These are phyloP conservation scores for Syncephalis fuscata DNA, from an alignment of 371 early-diverging fungal species.

Conservation along the genomic window DNA sequence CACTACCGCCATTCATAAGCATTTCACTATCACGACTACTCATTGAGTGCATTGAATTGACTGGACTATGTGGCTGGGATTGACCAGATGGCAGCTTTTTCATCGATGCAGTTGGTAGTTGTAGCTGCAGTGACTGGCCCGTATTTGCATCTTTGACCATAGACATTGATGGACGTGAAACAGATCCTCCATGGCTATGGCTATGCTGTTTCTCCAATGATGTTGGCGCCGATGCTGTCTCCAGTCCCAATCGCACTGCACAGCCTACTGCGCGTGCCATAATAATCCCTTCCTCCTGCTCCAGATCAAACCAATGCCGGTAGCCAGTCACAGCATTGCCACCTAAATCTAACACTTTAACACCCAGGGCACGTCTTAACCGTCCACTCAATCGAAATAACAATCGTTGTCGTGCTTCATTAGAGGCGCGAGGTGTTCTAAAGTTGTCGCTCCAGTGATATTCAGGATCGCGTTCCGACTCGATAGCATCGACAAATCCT, in stretches of 20 bases:
- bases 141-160: too few species aligned
- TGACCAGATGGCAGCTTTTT: too few species aligned
- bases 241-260: slow-evolving; percentile 24
- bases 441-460: slow-evolving; percentile 47
- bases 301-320: slow-evolving; percentile 49
- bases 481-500: slow-evolving; percentile 43
- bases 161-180: too few species aligned
- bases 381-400: slow-evolving; percentile 40
- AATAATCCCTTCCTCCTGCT: slow-evolving; percentile 38
- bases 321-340: slow-evolving; percentile 56
- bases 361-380: slow-evolving; percentile 40
- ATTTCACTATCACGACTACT: too few species aligned
- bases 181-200: too few species aligned
- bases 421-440: slow-evolving; percentile 49
- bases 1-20: too few species aligned
- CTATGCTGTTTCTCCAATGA: too few species aligned
- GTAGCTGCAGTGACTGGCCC: too few species aligned
- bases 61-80: too few species aligned
- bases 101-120: too few species aligned
- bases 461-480: slow-evolving; percentile 52
- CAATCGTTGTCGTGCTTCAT: slow-evolving; percentile 44
- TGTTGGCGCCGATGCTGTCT: too few species aligned
- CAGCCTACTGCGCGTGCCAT: slow-evolving; percentile 57
- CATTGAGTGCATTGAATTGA: too few species aligned
- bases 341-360: slow-evolving; percentile 44